Base-by-base conservation (phyloP, 148 eudicot species). In the Chenopodium suecicum region DNA sequence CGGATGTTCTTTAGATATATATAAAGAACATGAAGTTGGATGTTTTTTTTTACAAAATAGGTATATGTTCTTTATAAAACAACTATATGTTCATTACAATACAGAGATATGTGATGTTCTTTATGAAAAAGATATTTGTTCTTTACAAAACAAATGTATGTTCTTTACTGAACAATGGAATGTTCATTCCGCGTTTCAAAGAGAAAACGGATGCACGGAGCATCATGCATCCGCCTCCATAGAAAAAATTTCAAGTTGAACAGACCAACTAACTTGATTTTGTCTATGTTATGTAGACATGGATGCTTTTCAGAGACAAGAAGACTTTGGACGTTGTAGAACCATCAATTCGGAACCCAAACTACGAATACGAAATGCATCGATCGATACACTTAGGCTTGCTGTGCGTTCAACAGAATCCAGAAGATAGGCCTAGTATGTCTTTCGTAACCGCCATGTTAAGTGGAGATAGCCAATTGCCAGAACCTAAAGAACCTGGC, bases 351-450 rank as follows among this genome's bases (percentile, higher is more conserved):
- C 70, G 71, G 20, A n/a, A 66, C 73, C 27, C 34, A 0, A 48
- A 31, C 63, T 34, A 65, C 47, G 37, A 65, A 4, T 27, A 52
- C n/a, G 32, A 81, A 76, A 77, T 66, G 44, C 60, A 47, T 34
- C 34, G 77, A 34, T 20, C 17, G 14, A 23, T 81, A 25, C 79
- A 74, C 31, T 27, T 83, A 4, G 83, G 82, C 5, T 72, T 83
- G 73, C 62, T 79, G 69, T 79, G 86, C 75, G 86, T 83, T 50
- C 82, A 83, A 67, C 82, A 83, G 52, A 60, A 74, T 66, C 82
- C 82, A 67, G 86, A 83, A 34, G 80, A 83, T 34, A 58, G 85
- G 73, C 85, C 81, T 70, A 78, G 54, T 60, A 77, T 82, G 77
- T 73, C 72, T 16, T 22, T 37, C 1, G 82, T 83, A 1, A 79